Base-by-base conservation (phyloP, 2,329 filamentous ascomycete species). In the Monascus ruber region DNA sequence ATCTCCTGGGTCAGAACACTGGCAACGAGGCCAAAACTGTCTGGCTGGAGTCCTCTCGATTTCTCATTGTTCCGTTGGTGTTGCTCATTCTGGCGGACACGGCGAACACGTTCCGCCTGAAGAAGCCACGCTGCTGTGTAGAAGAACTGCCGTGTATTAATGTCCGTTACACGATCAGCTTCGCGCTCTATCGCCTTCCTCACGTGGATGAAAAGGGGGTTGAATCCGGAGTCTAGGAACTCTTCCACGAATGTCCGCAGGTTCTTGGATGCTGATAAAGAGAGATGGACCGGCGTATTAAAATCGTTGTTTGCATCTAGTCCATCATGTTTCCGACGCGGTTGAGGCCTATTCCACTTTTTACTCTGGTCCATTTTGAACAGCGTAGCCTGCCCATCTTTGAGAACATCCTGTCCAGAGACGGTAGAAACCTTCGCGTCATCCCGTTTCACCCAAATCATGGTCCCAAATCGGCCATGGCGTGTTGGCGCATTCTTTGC, bases 111-210 rank as follows among this genome's bases (percentile, higher is more conserved):
- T 58, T 95, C 88, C 2, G 86, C 89, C 53, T 86, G 76, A 1
- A 96, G 70, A 49, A 96, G 96, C 91, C 89, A 98, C 0, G 84
- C 79, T 2, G 93, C 78, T 0, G 94, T 72, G 53, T 94, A 96
- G 62, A 95, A 94, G 60, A 86, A 95, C 51, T 96, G 89, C 25
- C 81, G 76, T 2, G 77, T 73, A 52, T 95, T 87, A 40, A 83
- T 78, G 33, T 79, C 75, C 40, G 85, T 70, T 1, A 95, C 72
- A 46, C 94, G 81, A 25, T 89, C 78, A 1, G 83, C 83, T 63
- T 96, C 87, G 24, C 89, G 78, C 52, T 95, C 89, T 39, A 98
- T 83, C 2, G 88, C 85, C 60, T 85, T 89, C 38, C 91, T 80
- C 8, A 95, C 68, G 53, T 93, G 84, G 34, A 77, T 74, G 54